Conservation (phyloP, 2,329 filamentous ascomycete genomes). For the Penicillium palitans region DNA sequence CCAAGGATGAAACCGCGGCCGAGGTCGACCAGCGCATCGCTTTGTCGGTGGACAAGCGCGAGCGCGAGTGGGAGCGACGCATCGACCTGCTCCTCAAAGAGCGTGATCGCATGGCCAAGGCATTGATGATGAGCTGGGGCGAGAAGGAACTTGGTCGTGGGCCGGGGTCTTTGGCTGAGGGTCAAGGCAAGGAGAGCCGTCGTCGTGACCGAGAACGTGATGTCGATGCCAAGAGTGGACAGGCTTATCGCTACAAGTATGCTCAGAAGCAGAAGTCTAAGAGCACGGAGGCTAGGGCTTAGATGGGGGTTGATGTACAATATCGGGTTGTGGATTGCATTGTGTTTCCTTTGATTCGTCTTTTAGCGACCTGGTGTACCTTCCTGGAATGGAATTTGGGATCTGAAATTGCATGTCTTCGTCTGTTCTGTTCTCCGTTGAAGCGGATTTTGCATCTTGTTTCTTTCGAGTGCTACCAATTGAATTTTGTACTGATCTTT, state of each 20-base stretch:
- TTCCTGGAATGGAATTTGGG: background rate
- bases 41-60: constrained; percentile 43
- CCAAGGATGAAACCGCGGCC: constrained; percentile 43
- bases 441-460: background rate
- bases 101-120: constrained; percentile 42
- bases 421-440: background rate
- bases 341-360: background rate
- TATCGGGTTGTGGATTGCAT: background rate
- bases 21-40: constrained; percentile 44
- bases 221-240: constrained; percentile 26
- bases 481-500: background rate
- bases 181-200: constrained; percentile 21
- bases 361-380: background rate
- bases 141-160: constrained; percentile 41
- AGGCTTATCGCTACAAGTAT: constrained; percentile 45
- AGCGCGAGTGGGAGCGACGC: constrained; percentile 46
- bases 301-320: constrained; percentile 6
- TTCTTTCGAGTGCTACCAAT: background rate
- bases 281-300: constrained; percentile 18
- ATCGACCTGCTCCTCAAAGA: constrained; percentile 44
- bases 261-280: constrained; percentile 20
- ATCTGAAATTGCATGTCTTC: constrained; percentile 1
- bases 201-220: constrained; percentile 18
- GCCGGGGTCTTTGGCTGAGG: constrained; percentile 16
- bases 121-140: constrained; percentile 43